Evolutionary conservation across 768 basidiomycete species (phyloP).

Genomic region (Russula griseocarnosa): DNA sequence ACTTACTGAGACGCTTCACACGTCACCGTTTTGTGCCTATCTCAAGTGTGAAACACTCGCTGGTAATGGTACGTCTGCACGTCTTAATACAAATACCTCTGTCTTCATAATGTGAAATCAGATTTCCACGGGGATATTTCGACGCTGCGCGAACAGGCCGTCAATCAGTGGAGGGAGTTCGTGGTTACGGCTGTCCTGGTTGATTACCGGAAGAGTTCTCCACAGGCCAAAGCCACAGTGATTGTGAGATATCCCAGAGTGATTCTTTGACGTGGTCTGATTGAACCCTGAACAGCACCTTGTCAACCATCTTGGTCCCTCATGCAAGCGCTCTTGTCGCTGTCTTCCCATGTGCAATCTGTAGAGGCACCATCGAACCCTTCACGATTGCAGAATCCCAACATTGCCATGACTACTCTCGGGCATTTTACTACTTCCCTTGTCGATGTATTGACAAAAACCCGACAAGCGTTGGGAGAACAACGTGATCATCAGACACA

Average conservation of each 20-base stretch:
- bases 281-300: neutral
- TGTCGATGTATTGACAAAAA: neutral
- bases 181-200: constrained; percentile 8
- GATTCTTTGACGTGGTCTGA: neutral
- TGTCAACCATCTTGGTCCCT: constrained; percentile 16
- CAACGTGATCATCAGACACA: neutral
- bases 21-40: constrained; percentile 23
- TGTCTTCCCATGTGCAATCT: constrained; percentile 15
- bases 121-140: constrained; percentile 12
- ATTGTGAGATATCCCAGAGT: constrained; percentile 1
- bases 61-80: constrained; percentile 15
- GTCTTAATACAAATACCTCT: neutral
- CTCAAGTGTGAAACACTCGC: constrained; percentile 4
- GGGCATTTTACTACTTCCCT: constrained; percentile 10
- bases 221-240: neutral
- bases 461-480: neutral
- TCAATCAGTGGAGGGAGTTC: constrained; percentile 16
- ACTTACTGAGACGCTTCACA: constrained; percentile 24
- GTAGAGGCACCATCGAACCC: constrained; percentile 4
- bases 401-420: constrained; percentile 7
- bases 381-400: neutral
- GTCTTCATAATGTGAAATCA: constrained; percentile 3
- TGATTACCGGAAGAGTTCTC: constrained; percentile 12
- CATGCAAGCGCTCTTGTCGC: constrained; percentile 17
- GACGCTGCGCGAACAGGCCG: constrained; percentile 4